Evolutionary conservation across 2,329 filamentous ascomycete genomes (phyloP).

Genomic region (Zymoseptoria tritici): DNA sequence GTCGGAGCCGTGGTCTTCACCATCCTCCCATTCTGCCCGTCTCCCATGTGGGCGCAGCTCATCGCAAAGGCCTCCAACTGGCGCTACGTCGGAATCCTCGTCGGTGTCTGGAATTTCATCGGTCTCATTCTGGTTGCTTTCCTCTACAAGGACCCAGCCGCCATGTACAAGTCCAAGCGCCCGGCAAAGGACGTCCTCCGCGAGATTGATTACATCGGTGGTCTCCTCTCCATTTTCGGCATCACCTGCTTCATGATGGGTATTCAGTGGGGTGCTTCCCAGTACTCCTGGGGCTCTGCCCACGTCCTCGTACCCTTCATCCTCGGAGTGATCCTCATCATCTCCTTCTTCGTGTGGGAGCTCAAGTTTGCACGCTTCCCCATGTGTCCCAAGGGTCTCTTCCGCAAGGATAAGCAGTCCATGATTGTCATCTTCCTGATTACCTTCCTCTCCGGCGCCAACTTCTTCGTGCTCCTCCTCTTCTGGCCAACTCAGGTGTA

Average conservation of each 20-base stretch:
- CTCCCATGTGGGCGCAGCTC: constrained; percentile 56
- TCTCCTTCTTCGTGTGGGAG: constrained; percentile 30
- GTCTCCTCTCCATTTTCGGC: constrained; percentile 44
- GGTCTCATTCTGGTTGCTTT: constrained; percentile 46
- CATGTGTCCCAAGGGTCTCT: constrained; percentile 29
- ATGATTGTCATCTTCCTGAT: constrained; percentile 33
- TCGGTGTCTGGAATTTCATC: constrained; percentile 45
- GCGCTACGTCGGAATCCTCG: constrained; percentile 50
- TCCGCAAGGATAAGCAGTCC: constrained; percentile 28
- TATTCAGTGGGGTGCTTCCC: constrained; percentile 24
- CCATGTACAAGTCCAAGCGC: constrained; percentile 27
- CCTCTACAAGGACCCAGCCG: constrained; percentile 48
- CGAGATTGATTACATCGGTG: constrained; percentile 47
- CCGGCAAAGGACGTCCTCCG: constrained; percentile 37
- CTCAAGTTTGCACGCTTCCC: constrained; percentile 25
- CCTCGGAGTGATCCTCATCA: constrained; percentile 25
- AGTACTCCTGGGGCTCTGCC: constrained; percentile 27
- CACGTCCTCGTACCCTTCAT: constrained; percentile 31
- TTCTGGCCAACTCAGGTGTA: constrained; percentile 60
- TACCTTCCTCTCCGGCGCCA: constrained; percentile 34
- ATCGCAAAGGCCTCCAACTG: constrained; percentile 44
- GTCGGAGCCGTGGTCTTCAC: constrained; percentile 54
- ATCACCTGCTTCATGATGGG: constrained; percentile 47
- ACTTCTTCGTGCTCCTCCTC: constrained; percentile 38
- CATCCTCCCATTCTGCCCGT: constrained; percentile 56